A percentile compares a stretch with the other conserved stretches of the same genome.
These are phyloP conservation scores for Pythium volutum DNA, from an alignment of 352 stramenopile species.

Conservation along the genomic window DNA sequence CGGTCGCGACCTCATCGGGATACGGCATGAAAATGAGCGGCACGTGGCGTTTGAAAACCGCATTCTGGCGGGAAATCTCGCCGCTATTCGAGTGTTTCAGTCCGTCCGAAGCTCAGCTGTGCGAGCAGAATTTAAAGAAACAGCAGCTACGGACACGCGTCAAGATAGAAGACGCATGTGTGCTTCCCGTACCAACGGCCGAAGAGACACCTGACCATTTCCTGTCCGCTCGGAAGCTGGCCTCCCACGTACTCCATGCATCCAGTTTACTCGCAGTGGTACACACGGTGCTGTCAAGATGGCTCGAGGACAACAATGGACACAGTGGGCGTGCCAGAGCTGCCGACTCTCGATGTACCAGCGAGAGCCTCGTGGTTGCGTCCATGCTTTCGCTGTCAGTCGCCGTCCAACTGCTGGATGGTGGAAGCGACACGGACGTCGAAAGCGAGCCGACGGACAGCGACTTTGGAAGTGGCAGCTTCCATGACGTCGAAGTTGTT, in stretches of 20 bases:
- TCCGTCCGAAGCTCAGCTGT: slow-evolving; percentile 63
- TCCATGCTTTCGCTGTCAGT: slow-evolving; percentile 54
- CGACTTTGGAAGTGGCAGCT: neutral
- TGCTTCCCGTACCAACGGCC: neutral
- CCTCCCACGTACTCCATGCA: slow-evolving; percentile 43
- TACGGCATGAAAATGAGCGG: slow-evolving; percentile 73
- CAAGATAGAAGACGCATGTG: slow-evolving; percentile 13
- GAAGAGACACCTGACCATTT: slow-evolving; percentile 7
- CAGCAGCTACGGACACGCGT: slow-evolving; percentile 19
- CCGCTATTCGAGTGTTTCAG: slow-evolving; percentile 78
- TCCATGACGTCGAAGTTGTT: neutral
- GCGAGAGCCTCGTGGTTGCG: slow-evolving; percentile 57
- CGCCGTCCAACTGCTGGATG: slow-evolving; percentile 26
- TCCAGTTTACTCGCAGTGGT: slow-evolving; percentile 40
- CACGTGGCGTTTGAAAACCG: slow-evolving; percentile 56
- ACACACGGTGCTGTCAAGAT: slow-evolving; percentile 44
- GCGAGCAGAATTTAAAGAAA: slow-evolving; percentile 71
- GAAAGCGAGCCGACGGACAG: neutral
- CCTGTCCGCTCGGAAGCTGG: slow-evolving; percentile 8
- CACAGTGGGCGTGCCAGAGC: neutral
- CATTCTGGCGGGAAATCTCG: slow-evolving; percentile 54
- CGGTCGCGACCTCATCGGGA: slow-evolving; percentile 19
- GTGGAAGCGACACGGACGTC: neutral
- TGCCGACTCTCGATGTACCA: slow-evolving; percentile 25
- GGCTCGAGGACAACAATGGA: slow-evolving; percentile 9